These are phyloP conservation scores for Cornus kousa DNA, from an alignment of 148 eudicot species.

Conservation along the genomic window DNA sequence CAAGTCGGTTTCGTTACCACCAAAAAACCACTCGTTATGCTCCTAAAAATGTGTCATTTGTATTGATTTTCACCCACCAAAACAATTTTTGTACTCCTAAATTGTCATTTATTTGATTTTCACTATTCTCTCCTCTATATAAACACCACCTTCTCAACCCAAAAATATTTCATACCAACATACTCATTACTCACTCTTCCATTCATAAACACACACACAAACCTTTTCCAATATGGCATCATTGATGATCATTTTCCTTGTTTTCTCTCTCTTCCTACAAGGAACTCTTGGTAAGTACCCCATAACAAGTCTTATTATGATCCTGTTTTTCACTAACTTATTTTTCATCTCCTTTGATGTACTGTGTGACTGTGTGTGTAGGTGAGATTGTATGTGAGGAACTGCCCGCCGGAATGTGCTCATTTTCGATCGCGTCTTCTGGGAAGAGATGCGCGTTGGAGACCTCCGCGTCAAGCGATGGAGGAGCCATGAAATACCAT, in stretches of 20 bases:
- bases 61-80: not conserved
- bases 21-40: not conserved
- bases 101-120: not conserved
- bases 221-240: not conserved
- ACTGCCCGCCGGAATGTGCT: slow-evolving; percentile 15
- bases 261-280: slow-evolving; percentile 18
- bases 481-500: not conserved
- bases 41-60: not conserved
- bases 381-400: slow-evolving; percentile 32
- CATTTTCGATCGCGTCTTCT: slow-evolving; percentile 27
- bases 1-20: not conserved
- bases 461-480: not conserved
- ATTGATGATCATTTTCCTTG: slow-evolving; percentile 16
- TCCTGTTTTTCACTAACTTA: not conserved
- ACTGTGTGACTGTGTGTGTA: not conserved
- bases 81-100: not conserved
- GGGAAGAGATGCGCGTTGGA: slow-evolving; percentile 36
- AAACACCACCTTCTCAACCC: not conserved
- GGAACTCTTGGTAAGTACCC: slow-evolving; percentile 18
- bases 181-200: not conserved
- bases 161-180: not conserved
- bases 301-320: not conserved
- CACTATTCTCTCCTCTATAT: not conserved
- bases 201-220: not conserved
- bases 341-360: not conserved